These are phyloP conservation scores for Odontarrhena argentea DNA, from an alignment of 345 rosid genomes.

Conservation along the genomic window DNA sequence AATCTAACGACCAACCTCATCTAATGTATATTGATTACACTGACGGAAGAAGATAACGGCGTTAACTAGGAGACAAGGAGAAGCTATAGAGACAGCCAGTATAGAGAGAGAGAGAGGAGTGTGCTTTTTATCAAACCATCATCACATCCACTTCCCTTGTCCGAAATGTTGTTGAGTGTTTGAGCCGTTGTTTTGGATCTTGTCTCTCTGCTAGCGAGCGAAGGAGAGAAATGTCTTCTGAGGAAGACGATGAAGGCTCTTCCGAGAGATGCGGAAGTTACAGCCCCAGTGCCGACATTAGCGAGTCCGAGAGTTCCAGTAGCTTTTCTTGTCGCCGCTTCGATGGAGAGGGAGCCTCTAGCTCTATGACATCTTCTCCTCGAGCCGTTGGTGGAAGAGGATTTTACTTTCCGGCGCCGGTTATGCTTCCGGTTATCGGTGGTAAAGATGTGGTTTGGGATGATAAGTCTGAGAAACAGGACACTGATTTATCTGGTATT, in stretches of 20 bases:
- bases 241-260: slow-evolving; percentile 59
- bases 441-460: slow-evolving; percentile 71
- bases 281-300: slow-evolving; percentile 92
- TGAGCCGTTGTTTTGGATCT: slow-evolving; percentile 34
- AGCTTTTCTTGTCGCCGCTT: slow-evolving; percentile 75
- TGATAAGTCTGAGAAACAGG: slow-evolving; percentile 59
- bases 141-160: slow-evolving; percentile 33
- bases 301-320: slow-evolving; percentile 92
- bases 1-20: slow-evolving; percentile 13
- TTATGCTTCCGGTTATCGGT: slow-evolving; percentile 63
- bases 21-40: neutral
- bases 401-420: slow-evolving; percentile 58
- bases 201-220: no score
- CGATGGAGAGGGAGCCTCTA: slow-evolving; percentile 68
- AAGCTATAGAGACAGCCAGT: neutral
- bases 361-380: slow-evolving; percentile 72
- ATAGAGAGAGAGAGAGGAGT: neutral
- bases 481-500: slow-evolving; percentile 70
- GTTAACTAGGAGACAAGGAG: slow-evolving; percentile 14
- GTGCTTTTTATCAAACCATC: slow-evolving; percentile 30
- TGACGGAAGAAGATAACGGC: slow-evolving; percentile 38
- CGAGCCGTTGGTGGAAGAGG: slow-evolving; percentile 31
- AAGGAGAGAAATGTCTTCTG: slow-evolving; percentile 44
- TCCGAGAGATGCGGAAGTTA: slow-evolving; percentile 91
- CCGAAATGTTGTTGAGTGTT: slow-evolving; percentile 12